These are phyloP conservation scores for Aspergillus bertholletiae DNA, from an alignment of 495 filamentous ascomycete species.

Conservation along the genomic window DNA sequence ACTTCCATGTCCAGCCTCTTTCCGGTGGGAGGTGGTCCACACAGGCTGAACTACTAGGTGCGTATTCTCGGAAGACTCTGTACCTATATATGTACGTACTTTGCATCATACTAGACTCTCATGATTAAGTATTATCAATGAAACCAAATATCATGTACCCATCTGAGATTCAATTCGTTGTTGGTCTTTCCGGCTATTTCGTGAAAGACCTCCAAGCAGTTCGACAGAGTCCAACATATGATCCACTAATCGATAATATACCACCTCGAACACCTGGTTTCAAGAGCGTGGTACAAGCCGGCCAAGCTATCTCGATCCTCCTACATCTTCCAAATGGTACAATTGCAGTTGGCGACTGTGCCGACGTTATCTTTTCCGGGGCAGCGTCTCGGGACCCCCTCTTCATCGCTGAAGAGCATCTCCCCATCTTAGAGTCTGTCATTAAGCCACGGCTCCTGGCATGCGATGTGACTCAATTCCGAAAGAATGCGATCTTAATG, in stretches of 20 bases:
- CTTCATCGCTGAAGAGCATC: slow-evolving; percentile 4
- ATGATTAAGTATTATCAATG: not conserved
- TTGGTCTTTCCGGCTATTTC: slow-evolving; percentile 7
- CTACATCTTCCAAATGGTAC: slow-evolving; percentile 3
- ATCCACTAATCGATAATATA: slow-evolving; percentile 8
- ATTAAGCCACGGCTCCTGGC: slow-evolving; percentile 6
- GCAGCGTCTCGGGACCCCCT: slow-evolving; percentile 6
- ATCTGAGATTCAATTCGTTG: slow-evolving; percentile 3
- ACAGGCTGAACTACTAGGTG: not conserved
- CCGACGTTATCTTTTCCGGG: slow-evolving; percentile 10
- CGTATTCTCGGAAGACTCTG: not conserved
- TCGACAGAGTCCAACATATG: slow-evolving; percentile 1
- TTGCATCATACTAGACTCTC: not conserved
- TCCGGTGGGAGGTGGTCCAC: not conserved
- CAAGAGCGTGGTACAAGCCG: slow-evolving; percentile 4
- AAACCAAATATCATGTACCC: not conserved
- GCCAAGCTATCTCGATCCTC: slow-evolving; percentile 7
- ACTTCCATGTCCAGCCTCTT: not conserved
- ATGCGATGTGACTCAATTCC: slow-evolving; percentile 7
- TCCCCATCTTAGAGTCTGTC: not conserved
- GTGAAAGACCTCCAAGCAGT: slow-evolving; percentile 8
- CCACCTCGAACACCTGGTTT: slow-evolving; percentile 2
- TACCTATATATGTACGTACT: not conserved
- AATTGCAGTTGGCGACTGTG: slow-evolving; percentile 5
- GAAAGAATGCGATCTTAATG: not conserved